phyloP scores from a whole-genome alignment of 306 rosid genomes.

The Geum urbanum region DNA sequence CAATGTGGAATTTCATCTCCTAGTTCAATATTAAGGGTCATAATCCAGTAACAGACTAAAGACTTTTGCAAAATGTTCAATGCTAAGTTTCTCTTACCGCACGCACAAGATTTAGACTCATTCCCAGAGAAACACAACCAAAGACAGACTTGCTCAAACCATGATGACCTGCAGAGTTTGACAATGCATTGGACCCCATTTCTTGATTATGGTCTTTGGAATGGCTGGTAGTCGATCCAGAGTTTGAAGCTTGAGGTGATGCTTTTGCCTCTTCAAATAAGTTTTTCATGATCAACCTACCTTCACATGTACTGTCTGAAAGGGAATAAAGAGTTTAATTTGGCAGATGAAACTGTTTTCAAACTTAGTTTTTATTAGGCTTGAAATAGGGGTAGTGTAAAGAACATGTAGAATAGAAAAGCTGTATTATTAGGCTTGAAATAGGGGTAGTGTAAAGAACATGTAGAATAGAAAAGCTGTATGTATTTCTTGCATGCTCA shows the following conservation, averaged over 20 bases:
- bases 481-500: slow-evolving; percentile 18
- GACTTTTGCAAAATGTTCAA: neutral
- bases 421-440: too few relatives aligned
- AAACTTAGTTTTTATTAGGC: slow-evolving; percentile 22
- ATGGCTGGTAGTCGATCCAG: slow-evolving; percentile 38
- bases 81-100: slow-evolving; percentile 46
- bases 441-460: slow-evolving; percentile 30
- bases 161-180: slow-evolving; percentile 21
- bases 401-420: slow-evolving; percentile 32
- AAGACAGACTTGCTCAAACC: slow-evolving; percentile 24
- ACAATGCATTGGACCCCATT: slow-evolving; percentile 30
- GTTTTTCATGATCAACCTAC: slow-evolving; percentile 37
- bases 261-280: slow-evolving; percentile 37
- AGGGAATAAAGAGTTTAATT: slow-evolving; percentile 14
- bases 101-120: slow-evolving; percentile 41
- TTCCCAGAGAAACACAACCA: slow-evolving; percentile 19
- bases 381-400: slow-evolving; percentile 24
- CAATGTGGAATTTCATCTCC: neutral
- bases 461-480: slow-evolving; percentile 27
- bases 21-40: neutral
- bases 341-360: slow-evolving; percentile 12
- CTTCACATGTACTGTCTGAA: neutral
- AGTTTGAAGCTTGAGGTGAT: slow-evolving; percentile 34
- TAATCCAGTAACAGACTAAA: neutral
- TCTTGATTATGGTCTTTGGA: slow-evolving; percentile 55